Percentiles rank a stretch among this genome's conserved stretches.
Conservation (phyloP, 148 eudicot genomes). For the Amaranthus cruentus region DNA sequence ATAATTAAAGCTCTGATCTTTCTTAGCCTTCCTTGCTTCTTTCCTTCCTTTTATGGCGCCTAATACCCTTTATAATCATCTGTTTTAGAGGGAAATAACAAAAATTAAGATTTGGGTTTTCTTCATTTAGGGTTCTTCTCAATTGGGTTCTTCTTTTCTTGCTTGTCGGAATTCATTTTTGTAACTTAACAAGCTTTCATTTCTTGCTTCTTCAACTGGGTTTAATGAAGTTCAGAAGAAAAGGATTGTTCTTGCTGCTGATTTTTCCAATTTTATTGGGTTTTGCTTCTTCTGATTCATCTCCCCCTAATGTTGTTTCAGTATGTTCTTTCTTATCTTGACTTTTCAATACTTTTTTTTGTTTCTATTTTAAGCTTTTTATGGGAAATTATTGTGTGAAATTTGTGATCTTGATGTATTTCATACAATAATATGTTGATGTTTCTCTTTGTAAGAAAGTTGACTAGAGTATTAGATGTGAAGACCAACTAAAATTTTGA, state of each 20-base stretch:
- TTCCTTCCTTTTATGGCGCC: slow-evolving; percentile 12
- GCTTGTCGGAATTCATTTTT: neutral
- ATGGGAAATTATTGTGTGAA: neutral
- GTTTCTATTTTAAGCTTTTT: neutral
- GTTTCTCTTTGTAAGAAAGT: slow-evolving; percentile 14
- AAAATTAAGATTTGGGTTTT: slow-evolving; percentile 3
- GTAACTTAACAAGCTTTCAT: neutral
- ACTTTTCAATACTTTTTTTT: neutral
- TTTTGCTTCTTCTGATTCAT: slow-evolving; percentile 44
- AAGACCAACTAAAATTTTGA: neutral
- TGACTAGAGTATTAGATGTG: slow-evolving; percentile 4
- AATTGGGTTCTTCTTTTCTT: neutral
- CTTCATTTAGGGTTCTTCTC: slow-evolving; percentile 10
- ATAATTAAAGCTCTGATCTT: slow-evolving; percentile 8
- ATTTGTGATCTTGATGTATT: neutral
- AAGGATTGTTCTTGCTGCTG: slow-evolving; percentile 36
- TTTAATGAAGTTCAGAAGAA: slow-evolving; percentile 17
- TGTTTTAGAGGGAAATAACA: neutral
- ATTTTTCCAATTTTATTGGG: slow-evolving; percentile 38
- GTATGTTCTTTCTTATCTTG: slow-evolving; percentile 34
- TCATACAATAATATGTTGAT: neutral
- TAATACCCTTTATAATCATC: slow-evolving; percentile 4
- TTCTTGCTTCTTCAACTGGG: slow-evolving; percentile 19
- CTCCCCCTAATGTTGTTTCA: slow-evolving; percentile 48
- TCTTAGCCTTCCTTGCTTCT: neutral